These are phyloP conservation scores for Globisporangium ultimum DNA, from an alignment of 352 stramenopile species.

Conservation along the genomic window DNA sequence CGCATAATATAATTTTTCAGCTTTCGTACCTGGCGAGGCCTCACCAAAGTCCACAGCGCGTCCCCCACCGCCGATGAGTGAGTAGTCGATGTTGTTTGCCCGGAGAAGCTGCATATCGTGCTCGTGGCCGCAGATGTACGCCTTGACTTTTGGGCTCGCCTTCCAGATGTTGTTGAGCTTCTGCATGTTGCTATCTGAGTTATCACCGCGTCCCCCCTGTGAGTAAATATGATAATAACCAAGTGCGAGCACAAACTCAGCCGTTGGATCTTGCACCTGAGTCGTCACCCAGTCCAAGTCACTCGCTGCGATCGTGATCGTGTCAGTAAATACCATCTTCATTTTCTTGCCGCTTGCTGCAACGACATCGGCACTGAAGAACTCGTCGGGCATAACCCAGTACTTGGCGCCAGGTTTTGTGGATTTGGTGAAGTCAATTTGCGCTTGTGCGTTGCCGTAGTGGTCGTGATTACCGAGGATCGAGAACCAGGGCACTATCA, in stretches of 20 bases:
- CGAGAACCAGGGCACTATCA: slow-evolving; percentile 40
- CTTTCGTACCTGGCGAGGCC: slow-evolving; percentile 19
- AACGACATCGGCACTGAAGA: no score
- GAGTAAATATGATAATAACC: slow-evolving; percentile 39
- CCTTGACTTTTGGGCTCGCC: slow-evolving; percentile 24
- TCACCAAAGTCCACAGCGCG: slow-evolving; percentile 27
- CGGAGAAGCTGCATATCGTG: slow-evolving; percentile 42
- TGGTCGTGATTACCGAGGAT: slow-evolving; percentile 43
- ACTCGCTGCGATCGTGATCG: no score
- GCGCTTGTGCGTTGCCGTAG: slow-evolving; percentile 29
- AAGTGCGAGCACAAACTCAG: slow-evolving; percentile 15
- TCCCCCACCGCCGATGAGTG: slow-evolving; percentile 32
- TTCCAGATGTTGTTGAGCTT: slow-evolving; percentile 22
- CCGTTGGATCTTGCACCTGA: not conserved
- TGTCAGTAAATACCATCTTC: no score
- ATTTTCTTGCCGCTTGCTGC: no score
- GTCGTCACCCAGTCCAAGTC: no score
- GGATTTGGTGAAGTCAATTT: slow-evolving; percentile 28
- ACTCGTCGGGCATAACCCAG: no score
- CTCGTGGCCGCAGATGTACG: slow-evolving; percentile 37
- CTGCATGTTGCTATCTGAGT: slow-evolving; percentile 24
- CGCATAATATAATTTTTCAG: slow-evolving; percentile 29
- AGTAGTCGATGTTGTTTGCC: slow-evolving; percentile 26
- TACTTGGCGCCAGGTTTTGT: no score
- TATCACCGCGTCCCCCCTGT: slow-evolving; percentile 23